Evolutionary conservation across 352 stramenopile species (phyloP).

Genomic region (Albugo candida): DNA sequence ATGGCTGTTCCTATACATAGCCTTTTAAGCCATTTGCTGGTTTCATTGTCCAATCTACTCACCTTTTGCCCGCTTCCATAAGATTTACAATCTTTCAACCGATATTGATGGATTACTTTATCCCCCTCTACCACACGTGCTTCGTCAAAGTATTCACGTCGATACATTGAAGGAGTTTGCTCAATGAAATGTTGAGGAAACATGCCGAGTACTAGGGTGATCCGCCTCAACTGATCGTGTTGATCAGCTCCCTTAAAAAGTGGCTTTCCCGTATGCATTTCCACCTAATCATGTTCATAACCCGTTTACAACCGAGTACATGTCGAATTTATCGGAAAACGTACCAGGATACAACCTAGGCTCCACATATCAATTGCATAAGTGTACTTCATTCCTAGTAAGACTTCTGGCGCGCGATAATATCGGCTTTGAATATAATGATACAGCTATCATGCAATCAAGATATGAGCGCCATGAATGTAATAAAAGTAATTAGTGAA

Average conservation of each 20-base stretch:
- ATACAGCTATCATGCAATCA: constrained; percentile 61
- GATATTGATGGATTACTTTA: constrained; percentile 34
- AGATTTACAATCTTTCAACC: constrained; percentile 37
- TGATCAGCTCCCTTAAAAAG: constrained; percentile 93
- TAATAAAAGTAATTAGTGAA: not conserved
- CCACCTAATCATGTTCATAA: constrained; percentile 13
- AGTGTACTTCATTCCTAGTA: constrained; percentile 67
- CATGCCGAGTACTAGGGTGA: constrained; percentile 91
- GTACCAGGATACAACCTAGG: constrained; percentile 70
- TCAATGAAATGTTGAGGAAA: constrained; percentile 83
- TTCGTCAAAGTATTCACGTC: constrained; percentile 86
- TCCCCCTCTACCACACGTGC: constrained; percentile 31
- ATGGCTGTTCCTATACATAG: too few relatives aligned
- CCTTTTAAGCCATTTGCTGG: not conserved
- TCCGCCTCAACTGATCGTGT: constrained; percentile 93
- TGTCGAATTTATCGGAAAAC: not conserved
- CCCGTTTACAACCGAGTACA: not conserved
- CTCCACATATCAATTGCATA: constrained; percentile 81
- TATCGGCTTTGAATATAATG: constrained; percentile 97
- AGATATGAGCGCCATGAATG: not conserved
- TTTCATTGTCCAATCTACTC: not conserved
- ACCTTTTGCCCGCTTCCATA: not conserved
- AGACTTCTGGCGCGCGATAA: constrained; percentile 85
- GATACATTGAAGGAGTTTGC: constrained; percentile 53
- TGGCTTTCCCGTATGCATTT: constrained; percentile 97